These are phyloP conservation scores for Russula sp. DNA, from an alignment of 768 basidiomycete genomes.

Conservation along the genomic window DNA sequence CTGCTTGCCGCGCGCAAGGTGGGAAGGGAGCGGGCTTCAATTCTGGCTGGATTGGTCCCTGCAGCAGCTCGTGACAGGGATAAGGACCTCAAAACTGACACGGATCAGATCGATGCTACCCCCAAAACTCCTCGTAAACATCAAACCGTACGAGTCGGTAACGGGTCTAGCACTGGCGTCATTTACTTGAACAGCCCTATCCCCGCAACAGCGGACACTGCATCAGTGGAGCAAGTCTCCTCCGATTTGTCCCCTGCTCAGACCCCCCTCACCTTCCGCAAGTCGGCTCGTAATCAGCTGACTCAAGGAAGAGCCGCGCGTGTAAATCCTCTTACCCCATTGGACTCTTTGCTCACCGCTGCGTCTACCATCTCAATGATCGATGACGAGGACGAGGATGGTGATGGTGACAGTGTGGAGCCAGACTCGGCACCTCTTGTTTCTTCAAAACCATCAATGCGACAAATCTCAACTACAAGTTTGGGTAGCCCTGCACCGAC, in stretches of 20 bases:
- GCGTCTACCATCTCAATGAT: conserved; percentile 46
- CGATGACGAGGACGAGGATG: conserved; percentile 30
- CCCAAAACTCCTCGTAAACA: conserved; percentile 20
- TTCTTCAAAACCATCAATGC: conserved; percentile 19
- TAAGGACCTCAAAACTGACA: conserved; percentile 32
- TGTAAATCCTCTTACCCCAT: conserved; percentile 37
- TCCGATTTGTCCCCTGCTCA: conserved; percentile 23
- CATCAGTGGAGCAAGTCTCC: conserved; percentile 9
- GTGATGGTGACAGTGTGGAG: background rate
- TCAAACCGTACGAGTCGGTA: conserved; percentile 11
- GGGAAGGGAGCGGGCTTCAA: conserved; percentile 49
- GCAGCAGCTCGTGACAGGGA: conserved; percentile 27
- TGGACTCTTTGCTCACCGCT: conserved; percentile 55
- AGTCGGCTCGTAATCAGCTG: conserved; percentile 12
- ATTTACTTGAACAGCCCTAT: conserved; percentile 21
- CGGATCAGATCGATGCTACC: conserved; percentile 19
- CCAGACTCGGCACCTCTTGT: conserved; percentile 19
- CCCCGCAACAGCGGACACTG: conserved; percentile 7
- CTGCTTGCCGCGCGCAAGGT: conserved; percentile 64
- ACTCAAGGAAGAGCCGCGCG: conserved; percentile 24
- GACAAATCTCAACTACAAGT: conserved; percentile 26
- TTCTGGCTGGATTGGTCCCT: conserved; percentile 43
- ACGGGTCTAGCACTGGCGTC: conserved; percentile 14
- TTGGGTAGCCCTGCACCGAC: conserved; percentile 32
- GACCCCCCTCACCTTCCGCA: conserved; percentile 14